Base-by-base conservation (phyloP, 139 green algal genomes). In the Dunaliella primolecta region DNA sequence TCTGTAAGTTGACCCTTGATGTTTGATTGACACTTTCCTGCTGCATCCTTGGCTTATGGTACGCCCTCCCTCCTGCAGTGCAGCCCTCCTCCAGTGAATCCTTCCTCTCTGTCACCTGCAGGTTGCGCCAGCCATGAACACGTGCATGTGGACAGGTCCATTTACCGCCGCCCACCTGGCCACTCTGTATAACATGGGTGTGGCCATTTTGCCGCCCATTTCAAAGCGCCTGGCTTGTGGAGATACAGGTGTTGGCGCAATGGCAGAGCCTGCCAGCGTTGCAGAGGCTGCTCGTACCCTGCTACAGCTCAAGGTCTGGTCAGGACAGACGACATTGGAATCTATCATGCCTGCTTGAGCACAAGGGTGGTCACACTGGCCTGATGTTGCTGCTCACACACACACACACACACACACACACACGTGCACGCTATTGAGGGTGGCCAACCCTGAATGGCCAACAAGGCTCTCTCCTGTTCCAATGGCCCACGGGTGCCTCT, bases 41-140 rank as follows among this genome's bases (percentile, higher is more conserved):
- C 2, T 23, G 21, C 75, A 2, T 81, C 2, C 38, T 15, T 3
- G 3, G 2, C 32, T 46, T 24, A n/a, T 81, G 75, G 24, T 78
- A 15, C 24, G 21, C 72, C 23, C 32, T 23, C 27, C 23, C 31
- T 20, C 27, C 7, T n/a, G n/a, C n/a, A n/a, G n/a, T n/a, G n/a
- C n/a, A n/a, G n/a, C n/a, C n/a, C n/a, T n/a, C n/a, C n/a, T n/a
- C n/a, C n/a, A n/a, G n/a, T n/a, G n/a, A n/a, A n/a, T n/a, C n/a
- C n/a, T n/a, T n/a, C n/a, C n/a, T n/a, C n/a, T n/a, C n/a, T n/a
- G n/a, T n/a, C n/a, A n/a, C n/a, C n/a, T 95, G 46, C 85, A 98
- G 87, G 88, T 98, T 20, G 94, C 96, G 0, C 96, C 97, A 38
- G 97, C 97, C 33, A 99, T 99, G 97, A 99, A 99, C 92, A 99